Percentiles rank a stretch among this genome's conserved stretches.
Evolutionary conservation across 495 filamentous ascomycete genomes (phyloP).

Genomic region (Thermothielavioides terrestris): DNA sequence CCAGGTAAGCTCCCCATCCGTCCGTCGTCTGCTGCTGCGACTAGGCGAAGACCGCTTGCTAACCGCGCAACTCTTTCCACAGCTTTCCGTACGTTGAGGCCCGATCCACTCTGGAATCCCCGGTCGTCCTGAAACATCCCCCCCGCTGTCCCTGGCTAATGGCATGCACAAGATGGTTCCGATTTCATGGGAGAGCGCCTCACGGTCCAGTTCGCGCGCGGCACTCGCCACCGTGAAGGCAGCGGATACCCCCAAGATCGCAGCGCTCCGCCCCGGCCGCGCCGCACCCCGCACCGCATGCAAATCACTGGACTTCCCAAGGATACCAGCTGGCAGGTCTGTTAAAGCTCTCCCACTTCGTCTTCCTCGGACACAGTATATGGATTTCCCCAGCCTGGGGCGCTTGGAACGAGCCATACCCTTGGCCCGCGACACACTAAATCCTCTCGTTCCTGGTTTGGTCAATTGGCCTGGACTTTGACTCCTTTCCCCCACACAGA

Average conservation of each 20-base stretch:
- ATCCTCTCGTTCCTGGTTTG: conserved; percentile 12
- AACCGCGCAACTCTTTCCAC: conserved; percentile 18
- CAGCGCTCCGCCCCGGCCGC: conserved; percentile 73
- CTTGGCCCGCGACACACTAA: conserved; percentile 8
- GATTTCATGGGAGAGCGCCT: conserved; percentile 96
- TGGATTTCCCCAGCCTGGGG: conserved; percentile 24
- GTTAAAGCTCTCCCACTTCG: conserved; percentile 56
- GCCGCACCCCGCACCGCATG: conserved; percentile 93
- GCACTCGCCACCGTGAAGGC: conserved; percentile 75
- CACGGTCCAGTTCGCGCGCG: conserved; percentile 95
- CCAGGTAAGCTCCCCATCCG: conserved; percentile 60
- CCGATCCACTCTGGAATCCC: conserved; percentile 16
- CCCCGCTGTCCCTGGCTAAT: conserved; percentile 33
- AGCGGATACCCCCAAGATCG: conserved; percentile 58
- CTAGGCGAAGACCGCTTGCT: conserved; percentile 24
- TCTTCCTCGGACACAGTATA: conserved; percentile 37
- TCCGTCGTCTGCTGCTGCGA: conserved; percentile 5
- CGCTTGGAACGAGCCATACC: conserved; percentile 16
- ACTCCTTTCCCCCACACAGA: neutral
- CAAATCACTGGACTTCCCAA: conserved; percentile 90
- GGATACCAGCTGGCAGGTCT: conserved; percentile 99
- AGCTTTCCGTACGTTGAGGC: conserved; percentile 49
- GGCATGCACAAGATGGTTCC: conserved; percentile 67
- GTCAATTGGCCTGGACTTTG: conserved; percentile 11
- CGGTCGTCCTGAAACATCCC: conserved; percentile 18